Conservation (phyloP, 768 basidiomycete species). For the Boletus rufocinnamomeus region DNA sequence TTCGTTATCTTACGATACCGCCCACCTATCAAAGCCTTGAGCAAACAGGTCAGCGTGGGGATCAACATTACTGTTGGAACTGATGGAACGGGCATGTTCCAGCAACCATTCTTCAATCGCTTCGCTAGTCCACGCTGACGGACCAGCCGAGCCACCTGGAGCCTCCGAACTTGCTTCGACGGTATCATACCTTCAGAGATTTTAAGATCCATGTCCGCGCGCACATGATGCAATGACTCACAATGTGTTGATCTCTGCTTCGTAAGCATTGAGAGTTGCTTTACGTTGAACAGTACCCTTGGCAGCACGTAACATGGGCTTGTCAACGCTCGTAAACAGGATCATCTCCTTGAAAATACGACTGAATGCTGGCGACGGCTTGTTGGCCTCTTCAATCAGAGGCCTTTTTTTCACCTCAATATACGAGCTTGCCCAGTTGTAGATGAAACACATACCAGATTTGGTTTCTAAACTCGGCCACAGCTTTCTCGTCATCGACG, state of each 20-base stretch:
- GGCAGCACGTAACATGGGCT: conserved; percentile 45
- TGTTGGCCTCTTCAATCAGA: conserved; percentile 47
- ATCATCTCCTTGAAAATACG: conserved; percentile 57
- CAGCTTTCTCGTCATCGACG: conserved; percentile 20
- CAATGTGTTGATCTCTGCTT: conserved; percentile 48
- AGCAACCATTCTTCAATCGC: conserved; percentile 31
- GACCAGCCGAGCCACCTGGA: conserved; percentile 26
- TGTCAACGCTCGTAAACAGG: conserved; percentile 40
- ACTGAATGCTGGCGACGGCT: conserved; percentile 42
- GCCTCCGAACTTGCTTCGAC: conserved; percentile 31
- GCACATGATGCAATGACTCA: conserved; percentile 22
- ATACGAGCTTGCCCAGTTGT: not conserved
- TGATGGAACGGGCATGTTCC: conserved; percentile 25
- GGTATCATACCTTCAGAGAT: conserved; percentile 30
- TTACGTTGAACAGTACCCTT: conserved; percentile 50
- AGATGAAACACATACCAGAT: conserved; percentile 27
- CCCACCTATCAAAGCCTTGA: conserved; percentile 42
- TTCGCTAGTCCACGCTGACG: conserved; percentile 26
- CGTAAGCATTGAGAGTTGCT: conserved; percentile 41
- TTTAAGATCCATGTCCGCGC: not conserved
- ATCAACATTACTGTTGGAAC: conserved; percentile 6
- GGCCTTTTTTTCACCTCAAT: conserved; percentile 30
- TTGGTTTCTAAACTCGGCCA: conserved; percentile 33
- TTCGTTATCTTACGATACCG: not conserved
- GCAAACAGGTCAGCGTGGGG: conserved; percentile 30